Percentiles rank a stretch among this genome's conserved stretches.
phyloP scores from a whole-genome alignment of 768 basidiomycete species.

The Mycena vitilis region DNA sequence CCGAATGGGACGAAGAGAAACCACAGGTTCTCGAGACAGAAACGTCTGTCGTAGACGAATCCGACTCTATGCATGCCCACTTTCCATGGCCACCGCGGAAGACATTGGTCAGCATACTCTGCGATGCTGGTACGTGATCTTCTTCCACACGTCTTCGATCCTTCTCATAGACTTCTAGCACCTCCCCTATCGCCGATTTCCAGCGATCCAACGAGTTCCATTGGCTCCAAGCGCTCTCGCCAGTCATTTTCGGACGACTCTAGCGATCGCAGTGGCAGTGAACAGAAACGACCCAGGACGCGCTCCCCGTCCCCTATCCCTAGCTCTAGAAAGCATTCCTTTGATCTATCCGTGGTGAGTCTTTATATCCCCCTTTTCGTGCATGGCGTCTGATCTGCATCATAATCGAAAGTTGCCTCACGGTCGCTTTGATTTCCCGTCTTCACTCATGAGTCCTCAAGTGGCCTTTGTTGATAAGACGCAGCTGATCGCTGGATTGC shows the following conservation, averaged over 20 bases:
- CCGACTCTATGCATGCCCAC: not conserved
- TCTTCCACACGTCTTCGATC: not conserved
- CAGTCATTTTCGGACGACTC: not conserved
- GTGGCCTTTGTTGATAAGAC: constrained; percentile 16
- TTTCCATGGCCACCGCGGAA: not conserved
- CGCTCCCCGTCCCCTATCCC: not conserved
- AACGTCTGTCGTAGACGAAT: not conserved
- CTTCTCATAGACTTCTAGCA: not conserved
- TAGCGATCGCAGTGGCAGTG: not conserved
- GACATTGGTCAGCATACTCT: not conserved
- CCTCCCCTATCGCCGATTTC: not conserved
- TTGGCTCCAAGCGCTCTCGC: not conserved
- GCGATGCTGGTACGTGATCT: not conserved
- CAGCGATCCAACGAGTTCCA: not conserved
- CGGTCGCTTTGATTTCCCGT: not conserved
- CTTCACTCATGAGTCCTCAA: not conserved
- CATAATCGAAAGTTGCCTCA: not conserved
- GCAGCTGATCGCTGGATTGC: not conserved
- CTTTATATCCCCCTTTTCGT: not conserved
- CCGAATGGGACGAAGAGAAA: not conserved
- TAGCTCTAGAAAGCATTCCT: not conserved
- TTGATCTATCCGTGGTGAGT: not conserved
- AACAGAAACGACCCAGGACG: not conserved
- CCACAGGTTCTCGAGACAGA: not conserved
- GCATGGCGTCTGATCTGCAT: not conserved